Conservation (phyloP, 345 rosid species). For the Eucalyptus lansdowneana region DNA sequence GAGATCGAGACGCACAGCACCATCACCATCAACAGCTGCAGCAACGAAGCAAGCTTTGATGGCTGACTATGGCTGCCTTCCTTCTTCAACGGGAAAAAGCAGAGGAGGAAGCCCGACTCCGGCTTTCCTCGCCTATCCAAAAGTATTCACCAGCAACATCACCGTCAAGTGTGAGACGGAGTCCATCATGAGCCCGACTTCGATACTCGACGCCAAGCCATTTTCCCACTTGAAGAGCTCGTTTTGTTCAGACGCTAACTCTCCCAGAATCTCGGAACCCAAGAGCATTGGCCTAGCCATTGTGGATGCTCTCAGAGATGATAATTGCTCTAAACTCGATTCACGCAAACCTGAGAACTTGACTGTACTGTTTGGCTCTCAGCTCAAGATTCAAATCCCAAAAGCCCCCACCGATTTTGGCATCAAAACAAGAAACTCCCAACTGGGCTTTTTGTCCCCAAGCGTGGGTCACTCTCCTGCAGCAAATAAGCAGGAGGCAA, state of each 20-base stretch:
- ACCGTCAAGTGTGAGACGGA: neutral
- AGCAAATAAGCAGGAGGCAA: neutral
- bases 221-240: constrained; percentile 59
- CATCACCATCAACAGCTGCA: neutral
- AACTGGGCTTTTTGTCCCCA: neutral
- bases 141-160: neutral
- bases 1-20: constrained; percentile 12
- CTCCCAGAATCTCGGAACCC: constrained; percentile 26
- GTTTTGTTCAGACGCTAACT: constrained; percentile 27
- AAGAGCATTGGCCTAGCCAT: constrained; percentile 27
- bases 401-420: constrained; percentile 55
- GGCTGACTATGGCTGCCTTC: constrained; percentile 23
- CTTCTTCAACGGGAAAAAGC: neutral
- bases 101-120: constrained; percentile 27
- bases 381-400: constrained; percentile 70
- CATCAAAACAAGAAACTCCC: constrained; percentile 44
- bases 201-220: constrained; percentile 73
- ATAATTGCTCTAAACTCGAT: constrained; percentile 5
- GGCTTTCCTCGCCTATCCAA: constrained; percentile 30
- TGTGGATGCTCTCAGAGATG: constrained; percentile 38
- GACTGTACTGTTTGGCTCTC: constrained; percentile 65
- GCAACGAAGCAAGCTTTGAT: constrained; percentile 23
- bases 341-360: constrained; percentile 40
- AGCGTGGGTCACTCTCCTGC: constrained; percentile 1
- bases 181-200: constrained; percentile 16